Conservation (phyloP, 495 filamentous ascomycete species). For the Endocarpon pusillum region DNA sequence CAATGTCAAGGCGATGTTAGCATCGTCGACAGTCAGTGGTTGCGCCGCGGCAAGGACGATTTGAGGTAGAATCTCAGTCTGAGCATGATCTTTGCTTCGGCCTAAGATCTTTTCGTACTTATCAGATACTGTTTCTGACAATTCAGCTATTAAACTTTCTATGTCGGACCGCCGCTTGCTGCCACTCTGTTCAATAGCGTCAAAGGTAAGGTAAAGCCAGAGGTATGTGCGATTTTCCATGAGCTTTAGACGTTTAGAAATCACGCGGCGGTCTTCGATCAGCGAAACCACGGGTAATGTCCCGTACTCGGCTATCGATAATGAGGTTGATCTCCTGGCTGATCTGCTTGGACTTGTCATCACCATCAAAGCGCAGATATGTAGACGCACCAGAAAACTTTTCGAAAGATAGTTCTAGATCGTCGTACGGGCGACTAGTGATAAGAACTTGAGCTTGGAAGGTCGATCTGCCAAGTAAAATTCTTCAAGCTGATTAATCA, state of each 20-base stretch:
- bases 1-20: slow-evolving; percentile 7
- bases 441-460: slow-evolving; percentile 16
- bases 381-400: slow-evolving; percentile 4
- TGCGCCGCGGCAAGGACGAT: slow-evolving; percentile 13
- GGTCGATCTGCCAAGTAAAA: slow-evolving; percentile 9
- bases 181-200: slow-evolving; percentile 11
- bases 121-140: slow-evolving; percentile 15
- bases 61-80: slow-evolving; percentile 11
- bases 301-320: slow-evolving; percentile 15
- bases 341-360: slow-evolving; percentile 16
- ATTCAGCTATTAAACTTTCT: slow-evolving; percentile 9
- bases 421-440: slow-evolving; percentile 22
- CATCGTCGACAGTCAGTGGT: slow-evolving; percentile 14
- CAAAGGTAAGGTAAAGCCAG: slow-evolving; percentile 22
- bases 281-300: slow-evolving; percentile 7
- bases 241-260: slow-evolving; percentile 14
- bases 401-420: slow-evolving; percentile 11
- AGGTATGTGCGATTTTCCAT: slow-evolving; percentile 25
- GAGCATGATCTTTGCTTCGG: slow-evolving; percentile 1
- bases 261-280: slow-evolving; percentile 2
- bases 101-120: slow-evolving; percentile 19
- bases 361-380: slow-evolving; percentile 16
- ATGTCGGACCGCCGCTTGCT: slow-evolving; percentile 8
- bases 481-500: slow-evolving; percentile 12
- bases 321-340: slow-evolving; percentile 22